Evolutionary conservation across 768 basidiomycete species (phyloP).

Genomic region (Strobilomyces confusus): DNA sequence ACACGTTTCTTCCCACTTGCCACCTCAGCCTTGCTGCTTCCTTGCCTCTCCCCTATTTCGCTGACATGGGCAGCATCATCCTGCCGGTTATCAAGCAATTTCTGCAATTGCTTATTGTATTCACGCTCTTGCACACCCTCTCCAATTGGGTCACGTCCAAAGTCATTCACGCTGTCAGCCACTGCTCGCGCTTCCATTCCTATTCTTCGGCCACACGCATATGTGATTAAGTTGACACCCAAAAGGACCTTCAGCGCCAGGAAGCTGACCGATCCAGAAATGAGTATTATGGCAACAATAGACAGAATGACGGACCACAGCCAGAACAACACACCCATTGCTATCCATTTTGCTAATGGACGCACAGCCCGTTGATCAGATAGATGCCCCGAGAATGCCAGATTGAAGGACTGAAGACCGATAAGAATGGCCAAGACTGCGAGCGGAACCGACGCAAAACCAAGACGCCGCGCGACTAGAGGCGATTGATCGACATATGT

Average conservation of each 20-base stretch:
- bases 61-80: slow-evolving; percentile 66
- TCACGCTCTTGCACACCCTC: slow-evolving; percentile 85
- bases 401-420: slow-evolving; percentile 63
- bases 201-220: slow-evolving; percentile 67
- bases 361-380: slow-evolving; percentile 38
- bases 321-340: slow-evolving; percentile 72
- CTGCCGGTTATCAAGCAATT: slow-evolving; percentile 57
- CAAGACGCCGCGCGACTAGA: slow-evolving; percentile 86
- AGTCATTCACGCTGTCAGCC: slow-evolving; percentile 80
- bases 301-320: slow-evolving; percentile 62
- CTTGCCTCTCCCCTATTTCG: slow-evolving; percentile 64
- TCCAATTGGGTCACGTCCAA: slow-evolving; percentile 86
- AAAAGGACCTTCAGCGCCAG: slow-evolving; percentile 90
- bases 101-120: slow-evolving; percentile 81
- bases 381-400: slow-evolving; percentile 52
- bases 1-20: slow-evolving; percentile 44
- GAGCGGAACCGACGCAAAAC: slow-evolving; percentile 89
- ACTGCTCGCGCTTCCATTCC: slow-evolving; percentile 76
- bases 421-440: slow-evolving; percentile 79
- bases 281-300: neutral
- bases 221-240: slow-evolving; percentile 82
- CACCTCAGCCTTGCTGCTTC: slow-evolving; percentile 17
- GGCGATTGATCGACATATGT: slow-evolving; percentile 95
- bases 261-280: slow-evolving; percentile 42
- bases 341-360: slow-evolving; percentile 55